phyloP scores from a whole-genome alignment of 2,329 filamentous ascomycete genomes.

The Lecanicillium sp. region DNA sequence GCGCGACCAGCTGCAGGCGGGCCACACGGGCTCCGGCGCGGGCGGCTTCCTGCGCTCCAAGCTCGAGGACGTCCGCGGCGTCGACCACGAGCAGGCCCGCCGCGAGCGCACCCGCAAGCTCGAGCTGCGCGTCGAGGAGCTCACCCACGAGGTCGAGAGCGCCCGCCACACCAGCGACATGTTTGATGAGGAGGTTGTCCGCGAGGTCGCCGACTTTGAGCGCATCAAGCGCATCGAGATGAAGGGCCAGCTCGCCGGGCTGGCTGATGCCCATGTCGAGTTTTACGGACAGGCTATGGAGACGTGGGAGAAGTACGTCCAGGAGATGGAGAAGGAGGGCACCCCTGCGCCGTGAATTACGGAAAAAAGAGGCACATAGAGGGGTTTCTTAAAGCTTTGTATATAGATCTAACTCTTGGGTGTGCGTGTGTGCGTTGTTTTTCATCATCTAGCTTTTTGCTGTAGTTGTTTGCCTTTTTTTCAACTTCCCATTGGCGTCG shows the following conservation, averaged over 20 bases:
- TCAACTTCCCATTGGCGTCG: too few species aligned
- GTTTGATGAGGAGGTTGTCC: constrained; percentile 93
- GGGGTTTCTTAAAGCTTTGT: too few species aligned
- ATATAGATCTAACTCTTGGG: too few species aligned
- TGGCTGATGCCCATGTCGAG: constrained; percentile 78
- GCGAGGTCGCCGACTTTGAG: constrained; percentile 90
- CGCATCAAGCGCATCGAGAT: constrained; percentile 94
- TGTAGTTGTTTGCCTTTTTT: too few species aligned
- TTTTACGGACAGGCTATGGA: constrained; percentile 77
- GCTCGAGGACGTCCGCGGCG: constrained; percentile 91
- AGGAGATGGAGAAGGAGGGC: constrained; percentile 72
- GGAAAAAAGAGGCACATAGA: too few species aligned
- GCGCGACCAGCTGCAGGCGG: constrained; percentile 67
- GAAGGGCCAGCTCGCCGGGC: constrained; percentile 71
- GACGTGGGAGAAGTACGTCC: constrained; percentile 85
- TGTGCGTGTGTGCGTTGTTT: too few species aligned
- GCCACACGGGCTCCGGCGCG: constrained; percentile 60
- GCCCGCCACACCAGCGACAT: constrained; percentile 82
- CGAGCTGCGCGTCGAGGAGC: constrained; percentile 84
- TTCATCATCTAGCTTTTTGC: too few species aligned
- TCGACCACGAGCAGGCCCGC: constrained; percentile 89
- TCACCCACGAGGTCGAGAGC: constrained; percentile 81
- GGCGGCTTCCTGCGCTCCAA: constrained; percentile 86
- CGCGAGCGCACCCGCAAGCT: constrained; percentile 83
- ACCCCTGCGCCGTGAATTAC: constrained; percentile 10